Conservation (phyloP, 441 rosid genomes). For the Metrosideros polymorpha region DNA sequence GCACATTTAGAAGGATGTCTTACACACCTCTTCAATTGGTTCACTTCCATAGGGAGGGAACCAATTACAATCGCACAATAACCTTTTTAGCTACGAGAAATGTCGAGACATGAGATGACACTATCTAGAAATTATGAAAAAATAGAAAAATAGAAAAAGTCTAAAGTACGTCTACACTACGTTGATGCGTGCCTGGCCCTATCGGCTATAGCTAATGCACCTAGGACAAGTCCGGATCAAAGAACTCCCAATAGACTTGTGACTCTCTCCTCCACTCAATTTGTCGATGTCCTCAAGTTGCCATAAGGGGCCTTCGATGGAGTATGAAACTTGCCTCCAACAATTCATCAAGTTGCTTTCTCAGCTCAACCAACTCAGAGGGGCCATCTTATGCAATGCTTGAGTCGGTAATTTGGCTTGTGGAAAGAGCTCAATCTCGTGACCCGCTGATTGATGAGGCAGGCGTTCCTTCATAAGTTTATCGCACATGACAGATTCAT, state of each 20-base stretch:
- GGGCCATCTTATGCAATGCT: neutral
- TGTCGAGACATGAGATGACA: neutral
- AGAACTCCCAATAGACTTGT: too few species aligned
- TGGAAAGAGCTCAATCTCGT: neutral
- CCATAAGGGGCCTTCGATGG: too few species aligned
- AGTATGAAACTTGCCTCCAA: too few species aligned
- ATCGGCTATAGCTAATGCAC: too few species aligned
- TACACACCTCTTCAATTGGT: too few species aligned
- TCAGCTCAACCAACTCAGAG: neutral
- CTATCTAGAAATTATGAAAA: neutral
- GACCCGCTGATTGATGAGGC: neutral
- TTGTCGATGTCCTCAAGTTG: too few species aligned
- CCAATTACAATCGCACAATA: neutral
- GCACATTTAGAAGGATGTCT: too few species aligned
- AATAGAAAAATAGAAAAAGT: neutral
- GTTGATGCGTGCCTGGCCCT: too few species aligned
- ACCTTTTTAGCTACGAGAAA: neutral
- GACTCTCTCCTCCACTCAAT: too few species aligned
- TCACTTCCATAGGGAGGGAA: too few species aligned
- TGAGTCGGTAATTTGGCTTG: neutral
- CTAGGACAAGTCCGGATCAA: too few species aligned
- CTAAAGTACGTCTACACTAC: neutral
- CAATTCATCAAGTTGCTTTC: neutral
- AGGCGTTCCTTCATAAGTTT: neutral
- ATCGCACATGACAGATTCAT: neutral